Conservation (phyloP, 2,329 filamentous ascomycete genomes). For the Pseudogymnoascus sp. region DNA sequence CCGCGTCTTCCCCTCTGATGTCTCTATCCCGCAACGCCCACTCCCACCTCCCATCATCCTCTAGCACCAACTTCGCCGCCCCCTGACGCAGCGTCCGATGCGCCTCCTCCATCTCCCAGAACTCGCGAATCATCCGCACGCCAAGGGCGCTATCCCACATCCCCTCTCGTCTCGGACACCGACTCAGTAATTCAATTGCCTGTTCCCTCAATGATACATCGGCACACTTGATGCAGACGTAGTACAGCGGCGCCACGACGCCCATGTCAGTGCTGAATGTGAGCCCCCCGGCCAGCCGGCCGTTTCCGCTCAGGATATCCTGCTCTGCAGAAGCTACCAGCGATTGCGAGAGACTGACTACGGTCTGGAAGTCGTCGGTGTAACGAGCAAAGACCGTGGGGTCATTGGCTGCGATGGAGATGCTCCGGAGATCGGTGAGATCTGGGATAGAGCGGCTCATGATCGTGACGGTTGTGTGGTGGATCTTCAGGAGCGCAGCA, state of each 20-base stretch:
- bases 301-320: conserved; percentile 18
- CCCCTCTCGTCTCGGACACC: conserved; percentile 23
- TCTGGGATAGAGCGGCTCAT: conserved; percentile 14
- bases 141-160: conserved; percentile 25
- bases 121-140: conserved; percentile 17
- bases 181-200: conserved; percentile 19
- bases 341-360: conserved; percentile 21
- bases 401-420: not conserved
- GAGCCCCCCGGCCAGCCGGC: conserved; percentile 9
- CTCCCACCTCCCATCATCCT: conserved; percentile 19
- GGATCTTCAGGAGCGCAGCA: conserved; percentile 25
- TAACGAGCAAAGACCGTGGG: conserved; percentile 1
- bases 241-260: conserved; percentile 24
- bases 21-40: conserved; percentile 18
- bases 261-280: conserved; percentile 25
- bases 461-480: conserved; percentile 19
- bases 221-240: conserved; percentile 18
- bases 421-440: not conserved
- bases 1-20: not conserved
- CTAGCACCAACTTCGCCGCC: conserved; percentile 17
- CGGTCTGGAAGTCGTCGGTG: conserved; percentile 14
- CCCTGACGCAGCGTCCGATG: conserved; percentile 11
- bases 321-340: conserved; percentile 21
- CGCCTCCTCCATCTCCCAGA: conserved; percentile 20
- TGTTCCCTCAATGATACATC: conserved; percentile 12